A percentile compares a stretch with the other conserved stretches of the same genome.
phyloP scores from a whole-genome alignment of 805 yeast species.

The Kodamaea fukazawae region DNA sequence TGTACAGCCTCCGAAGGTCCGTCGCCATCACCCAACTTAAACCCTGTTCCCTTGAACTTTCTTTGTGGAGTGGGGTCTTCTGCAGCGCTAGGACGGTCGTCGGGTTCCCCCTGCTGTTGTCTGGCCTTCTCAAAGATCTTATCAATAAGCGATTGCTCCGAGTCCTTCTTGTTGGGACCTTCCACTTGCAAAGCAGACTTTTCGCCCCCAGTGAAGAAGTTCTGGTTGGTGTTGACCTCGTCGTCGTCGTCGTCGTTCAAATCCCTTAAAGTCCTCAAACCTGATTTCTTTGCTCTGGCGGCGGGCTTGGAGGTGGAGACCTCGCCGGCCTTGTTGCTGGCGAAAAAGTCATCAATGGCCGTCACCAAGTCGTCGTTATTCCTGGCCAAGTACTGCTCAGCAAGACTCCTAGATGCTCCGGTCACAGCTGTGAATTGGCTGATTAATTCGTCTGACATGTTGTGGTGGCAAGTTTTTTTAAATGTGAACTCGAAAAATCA shows the following conservation, averaged over 20 bases:
- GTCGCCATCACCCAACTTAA: constrained; percentile 49
- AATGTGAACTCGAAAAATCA: neutral
- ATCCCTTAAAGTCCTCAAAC: constrained; percentile 37
- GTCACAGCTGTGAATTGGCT: constrained; percentile 39
- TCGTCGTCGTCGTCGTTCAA: constrained; percentile 45
- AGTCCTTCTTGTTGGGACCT: constrained; percentile 54
- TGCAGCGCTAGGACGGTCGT: constrained; percentile 34
- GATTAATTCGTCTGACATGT: constrained; percentile 22
- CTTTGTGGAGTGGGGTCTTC: constrained; percentile 16
- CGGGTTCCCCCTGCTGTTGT: constrained; percentile 41
- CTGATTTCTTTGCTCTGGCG: neutral
- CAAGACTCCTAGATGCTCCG: constrained; percentile 31
- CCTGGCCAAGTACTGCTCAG: constrained; percentile 38
- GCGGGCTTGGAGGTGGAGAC: neutral
- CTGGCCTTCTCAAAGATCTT: constrained; percentile 66
- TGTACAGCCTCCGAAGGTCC: constrained; percentile 33
- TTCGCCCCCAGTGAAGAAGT: constrained; percentile 68
- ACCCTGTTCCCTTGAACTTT: constrained; percentile 50
- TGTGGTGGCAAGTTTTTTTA: constrained; percentile 8
- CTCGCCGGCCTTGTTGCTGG: constrained; percentile 9
- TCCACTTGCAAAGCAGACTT: constrained; percentile 79
- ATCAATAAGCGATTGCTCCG: constrained; percentile 52
- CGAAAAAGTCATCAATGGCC: constrained; percentile 43
- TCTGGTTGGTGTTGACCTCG: constrained; percentile 52
- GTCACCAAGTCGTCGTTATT: constrained; percentile 35